phyloP scores from a whole-genome alignment of 768 basidiomycete genomes.

The Suillus brevipes region DNA sequence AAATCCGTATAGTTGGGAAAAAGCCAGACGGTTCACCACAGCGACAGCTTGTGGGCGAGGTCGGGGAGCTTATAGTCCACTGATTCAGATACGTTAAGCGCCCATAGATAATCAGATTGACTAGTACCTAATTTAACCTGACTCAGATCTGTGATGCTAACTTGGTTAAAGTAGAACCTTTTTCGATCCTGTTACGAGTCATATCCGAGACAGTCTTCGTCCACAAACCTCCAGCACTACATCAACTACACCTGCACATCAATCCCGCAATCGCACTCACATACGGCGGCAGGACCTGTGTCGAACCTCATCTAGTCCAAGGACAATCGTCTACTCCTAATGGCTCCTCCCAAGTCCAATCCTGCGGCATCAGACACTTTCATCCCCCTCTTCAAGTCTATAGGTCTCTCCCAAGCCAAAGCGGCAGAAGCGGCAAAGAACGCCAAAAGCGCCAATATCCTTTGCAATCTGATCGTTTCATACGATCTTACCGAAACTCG shows the following conservation, averaged over 20 bases:
- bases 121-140: conserved; percentile 9
- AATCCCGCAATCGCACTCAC: not conserved
- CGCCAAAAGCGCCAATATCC: conserved; percentile 68
- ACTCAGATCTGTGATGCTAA: not conserved
- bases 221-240: not conserved
- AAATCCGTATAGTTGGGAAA: conserved; percentile 21
- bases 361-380: conserved; percentile 16
- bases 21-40: conserved; percentile 26
- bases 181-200: not conserved
- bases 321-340: not conserved
- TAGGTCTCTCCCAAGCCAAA: conserved; percentile 75
- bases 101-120: not conserved
- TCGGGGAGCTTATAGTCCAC: conserved; percentile 25
- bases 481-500: conserved; percentile 44
- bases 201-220: not conserved
- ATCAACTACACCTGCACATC: not conserved
- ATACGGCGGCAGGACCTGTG: not conserved
- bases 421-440: conserved; percentile 82
- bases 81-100: conserved; percentile 7
- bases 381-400: conserved; percentile 61
- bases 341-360: conserved; percentile 5
- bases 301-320: not conserved
- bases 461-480: conserved; percentile 67
- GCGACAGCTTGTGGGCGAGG: conserved; percentile 22
- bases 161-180: not conserved